Conservation (phyloP, 2,329 filamentous ascomycete species). For the Aspergillus flavus region DNA sequence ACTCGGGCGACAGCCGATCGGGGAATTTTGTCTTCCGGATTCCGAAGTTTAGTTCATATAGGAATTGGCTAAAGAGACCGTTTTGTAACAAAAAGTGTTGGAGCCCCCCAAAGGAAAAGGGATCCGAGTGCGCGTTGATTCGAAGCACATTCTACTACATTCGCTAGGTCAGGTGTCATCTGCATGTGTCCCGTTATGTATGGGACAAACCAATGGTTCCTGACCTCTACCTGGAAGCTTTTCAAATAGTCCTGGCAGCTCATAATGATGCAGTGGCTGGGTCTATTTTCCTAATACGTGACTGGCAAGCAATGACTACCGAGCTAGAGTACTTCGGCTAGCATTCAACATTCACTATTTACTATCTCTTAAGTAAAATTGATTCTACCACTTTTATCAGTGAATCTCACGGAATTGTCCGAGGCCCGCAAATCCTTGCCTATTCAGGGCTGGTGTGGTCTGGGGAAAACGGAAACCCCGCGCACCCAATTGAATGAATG, state of each 20-base stretch:
- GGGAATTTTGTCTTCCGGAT: constrained; percentile 12
- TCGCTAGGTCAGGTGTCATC: neutral
- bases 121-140: neutral
- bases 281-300: neutral
- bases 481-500: constrained; percentile 15
- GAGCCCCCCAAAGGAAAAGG: neutral
- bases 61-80: neutral
- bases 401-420: constrained; percentile 19
- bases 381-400: neutral
- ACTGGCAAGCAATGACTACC: neutral
- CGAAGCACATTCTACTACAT: neutral
- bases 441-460: constrained; percentile 17
- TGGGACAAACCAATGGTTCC: neutral
- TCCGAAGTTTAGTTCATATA: neutral
- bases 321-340: neutral
- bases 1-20: constrained; percentile 2
- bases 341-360: neutral
- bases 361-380: neutral
- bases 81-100: neutral
- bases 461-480: constrained; percentile 37
- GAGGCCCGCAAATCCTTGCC: constrained; percentile 15
- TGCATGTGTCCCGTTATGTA: too few relatives aligned
- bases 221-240: neutral
- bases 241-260: neutral
- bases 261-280: neutral